Evolutionary conservation across 2,329 filamentous ascomycete species (phyloP), one percentile per base, ranked within the genome.

Genomic region (Arthroderma sp.): DNA sequence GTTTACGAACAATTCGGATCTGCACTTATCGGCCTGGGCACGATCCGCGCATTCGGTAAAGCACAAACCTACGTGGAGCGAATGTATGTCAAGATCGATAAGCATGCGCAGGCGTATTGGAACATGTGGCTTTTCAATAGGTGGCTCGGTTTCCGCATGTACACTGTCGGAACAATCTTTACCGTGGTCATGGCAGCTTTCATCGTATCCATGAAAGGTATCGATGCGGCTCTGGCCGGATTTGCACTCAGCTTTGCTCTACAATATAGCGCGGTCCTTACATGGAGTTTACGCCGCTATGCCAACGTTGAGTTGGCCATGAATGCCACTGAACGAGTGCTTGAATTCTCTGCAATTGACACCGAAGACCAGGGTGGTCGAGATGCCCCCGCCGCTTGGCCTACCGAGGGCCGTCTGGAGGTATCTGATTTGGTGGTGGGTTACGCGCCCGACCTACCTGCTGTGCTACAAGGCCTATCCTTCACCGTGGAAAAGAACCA

Each of bases 1-100:
- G 78, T 89, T 1, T 88, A 86, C 53, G 84, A 89, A 58, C 78
- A 85, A 50, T 88, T 89, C 54, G 80, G 80, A 7, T 78, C 82
- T 1, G 77, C 82, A 0, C 71, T 89, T 6, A 73, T 75, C 0
- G 85, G 85, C 4, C 75, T 91, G 11, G 70, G 77, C 1, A 88
- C 84, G 0, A 85, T 91, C 43, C 77, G 85, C 8, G 81, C 82
- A 0, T 89, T 84, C 52, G 77, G 78, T 51, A 86, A 85, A 65
- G 66, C 70, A 0, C 69, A 77, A 15, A 70, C 72, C 1, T 89
- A 86, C 51, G 68, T 83, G 38, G 69, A 78, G 7, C 72, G 77
- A 45, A 87, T 89, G 80, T 80, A 81, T 57, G 58, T 61, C 40
- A 75, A 74, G 52, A 75, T 89, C 11, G 84, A 89, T 57, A 71